These are phyloP conservation scores for Uronychia binucleata DNA, from an alignment of 73 alveolate genomes.

Conservation along the genomic window DNA sequence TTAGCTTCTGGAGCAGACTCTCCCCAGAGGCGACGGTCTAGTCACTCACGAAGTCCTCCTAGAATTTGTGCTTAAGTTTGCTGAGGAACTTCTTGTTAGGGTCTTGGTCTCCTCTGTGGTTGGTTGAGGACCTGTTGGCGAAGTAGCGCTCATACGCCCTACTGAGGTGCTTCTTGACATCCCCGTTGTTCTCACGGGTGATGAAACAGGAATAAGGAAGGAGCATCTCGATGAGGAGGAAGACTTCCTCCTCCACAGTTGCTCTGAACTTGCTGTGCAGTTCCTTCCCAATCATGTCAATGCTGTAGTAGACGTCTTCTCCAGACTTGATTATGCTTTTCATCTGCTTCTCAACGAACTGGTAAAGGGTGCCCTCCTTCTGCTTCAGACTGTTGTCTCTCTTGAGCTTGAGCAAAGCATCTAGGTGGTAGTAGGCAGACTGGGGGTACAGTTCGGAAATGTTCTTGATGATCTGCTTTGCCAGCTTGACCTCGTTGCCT, in stretches of 20 bases:
- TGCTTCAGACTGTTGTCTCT: background rate
- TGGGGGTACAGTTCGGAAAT: slow-evolving; percentile 32
- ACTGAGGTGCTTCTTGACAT: background rate
- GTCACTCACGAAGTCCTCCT: slow-evolving; percentile 27
- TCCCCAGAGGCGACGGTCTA: slow-evolving; percentile 2
- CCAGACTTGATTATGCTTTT: background rate
- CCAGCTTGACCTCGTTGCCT: background rate
- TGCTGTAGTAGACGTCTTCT: background rate
- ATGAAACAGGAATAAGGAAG: background rate
- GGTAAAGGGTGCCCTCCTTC: background rate
- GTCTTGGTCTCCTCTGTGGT: background rate
- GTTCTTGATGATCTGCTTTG: slow-evolving; percentile 14
- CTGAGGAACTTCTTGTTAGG: background rate
- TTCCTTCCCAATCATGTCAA: slow-evolving; percentile 30
- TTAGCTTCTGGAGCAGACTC: slow-evolving; percentile 14
- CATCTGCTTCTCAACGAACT: background rate
- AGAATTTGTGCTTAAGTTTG: slow-evolving; percentile 1
- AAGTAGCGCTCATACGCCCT: no score
- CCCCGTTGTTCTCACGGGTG: background rate
- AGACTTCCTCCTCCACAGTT: slow-evolving; percentile 41
- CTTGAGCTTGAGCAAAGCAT: background rate
- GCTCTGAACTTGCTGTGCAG: slow-evolving; percentile 15
- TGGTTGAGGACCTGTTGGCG: background rate
- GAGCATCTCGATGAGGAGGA: background rate
- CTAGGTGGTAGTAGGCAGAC: slow-evolving; percentile 22